Base-by-base conservation (phyloP, 202 grass and related monocot species). In the Carex arenaria region DNA sequence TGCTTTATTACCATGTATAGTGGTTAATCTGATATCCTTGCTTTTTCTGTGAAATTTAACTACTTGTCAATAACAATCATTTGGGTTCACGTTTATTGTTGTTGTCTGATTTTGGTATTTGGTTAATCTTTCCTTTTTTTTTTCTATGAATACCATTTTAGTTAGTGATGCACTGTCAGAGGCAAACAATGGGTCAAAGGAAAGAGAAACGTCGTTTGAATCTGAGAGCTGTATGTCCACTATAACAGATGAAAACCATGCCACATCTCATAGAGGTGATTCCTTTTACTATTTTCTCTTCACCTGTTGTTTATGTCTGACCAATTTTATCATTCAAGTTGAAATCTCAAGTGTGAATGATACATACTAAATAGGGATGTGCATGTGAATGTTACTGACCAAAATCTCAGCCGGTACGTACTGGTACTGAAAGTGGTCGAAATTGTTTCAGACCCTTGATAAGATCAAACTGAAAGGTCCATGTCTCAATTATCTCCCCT, bases 131-230 rank as follows among this genome's bases (percentile, higher is more conserved):
- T 67, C 30, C 10, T 49, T 67, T 47, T 7, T 7, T 36, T 53
- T 66, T 66, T 31, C 10, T 17, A 75, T 82, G 80, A 77, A 77
- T 77, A 36, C 52, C 51, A 12, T 86, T 71, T 4, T 73, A 94
- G 92, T 90, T 60, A 67, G 68, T 26, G 83, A 85, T 57, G 59
- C 77, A 83, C 63, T 55, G 63, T 85, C 68, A 67, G 87, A 83
- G 80, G 92, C 89, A 86, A 84, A 79, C 51, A 91, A 28, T 78
- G 84, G 34, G 11, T 84, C 60, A 19, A 94, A 92, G 85, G 88
- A 87, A 78, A 72, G 56, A 84, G 90, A 87, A 84, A 67, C 84
- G 22, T 1, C 68, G 0, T 77, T 19, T 30, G 67, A 83, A 51
- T 31, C 72, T 87, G 87, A 90, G 78, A 77, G 12, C 67, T 74